Base-by-base conservation (phyloP, 768 basidiomycete species). In the Boletus pseudopeckii region DNA sequence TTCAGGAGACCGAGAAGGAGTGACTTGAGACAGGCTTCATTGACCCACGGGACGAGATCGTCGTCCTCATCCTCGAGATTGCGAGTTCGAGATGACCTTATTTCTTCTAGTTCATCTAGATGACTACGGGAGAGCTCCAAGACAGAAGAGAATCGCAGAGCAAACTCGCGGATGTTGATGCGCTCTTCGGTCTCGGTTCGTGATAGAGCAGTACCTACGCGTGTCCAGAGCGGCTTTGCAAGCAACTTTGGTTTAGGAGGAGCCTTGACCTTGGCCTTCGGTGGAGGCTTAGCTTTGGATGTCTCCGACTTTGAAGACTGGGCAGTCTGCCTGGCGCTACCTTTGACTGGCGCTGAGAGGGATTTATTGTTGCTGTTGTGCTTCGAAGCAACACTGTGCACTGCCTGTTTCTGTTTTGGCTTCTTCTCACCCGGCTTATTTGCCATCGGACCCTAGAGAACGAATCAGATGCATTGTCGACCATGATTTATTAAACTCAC, bases 111-210 rank as follows among this genome's bases (percentile, higher is more conserved):
- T 54, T 90, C 86, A 43, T 85, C 81, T 5, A 86, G 65, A 50
- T 83, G 78, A 3, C 68, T 77, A 75, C 45, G 81, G 65, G 39
- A 78, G 22, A 70, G 61, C 72, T 82, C 80, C 59, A 85, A 67
- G 15, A 81, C 51, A 28, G 74, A 72, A 1, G 75, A 73, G 57
- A 91, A 91, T 33, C 90, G 78, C 44, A 87, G 64, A 11, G 81
- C 64, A 64, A 90, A 92, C 68, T 92, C 90, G 52, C 90, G 82
- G 40, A 91, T 84, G 59, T 81, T 74, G 44, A 91, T 79, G 10
- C 89, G 83, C 26, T 78, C 75, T 56, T 86, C 77, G 1, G 78
- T 81, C 38, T 81, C 79, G 1, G 72, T 62, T 37, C 73, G 70
- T 6, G 74, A 69, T 14, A 86, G 70, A 30, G 58, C 60, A 13